A percentile compares a stretch with the other conserved stretches of the same genome.
These are phyloP conservation scores for Irpex sp. DNA, from an alignment of 1,284 basidiomycete species.

Conservation along the genomic window DNA sequence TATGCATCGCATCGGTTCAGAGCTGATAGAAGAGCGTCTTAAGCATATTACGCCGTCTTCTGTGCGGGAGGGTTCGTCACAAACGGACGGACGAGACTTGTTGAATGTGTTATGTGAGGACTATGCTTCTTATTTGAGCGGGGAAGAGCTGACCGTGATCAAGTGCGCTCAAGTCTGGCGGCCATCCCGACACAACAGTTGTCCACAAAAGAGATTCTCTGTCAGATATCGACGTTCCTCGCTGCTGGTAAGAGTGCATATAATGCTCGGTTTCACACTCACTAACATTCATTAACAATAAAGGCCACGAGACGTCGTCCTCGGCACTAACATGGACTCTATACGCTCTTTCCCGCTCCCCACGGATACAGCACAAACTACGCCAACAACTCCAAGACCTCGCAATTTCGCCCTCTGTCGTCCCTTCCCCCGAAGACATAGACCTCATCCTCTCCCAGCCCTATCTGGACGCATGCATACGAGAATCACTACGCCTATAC, in stretches of 20 bases:
- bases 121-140: not conserved
- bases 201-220: conserved; percentile 63
- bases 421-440: conserved; percentile 15
- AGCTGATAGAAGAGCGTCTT: conserved; percentile 50
- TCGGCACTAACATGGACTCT: conserved; percentile 73
- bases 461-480: conserved; percentile 58
- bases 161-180: conserved; percentile 61
- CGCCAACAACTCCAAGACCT: conserved; percentile 44
- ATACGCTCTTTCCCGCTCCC: conserved; percentile 56
- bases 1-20: conserved; percentile 51
- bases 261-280: not conserved
- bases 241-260: conserved; percentile 36
- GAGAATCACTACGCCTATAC: conserved; percentile 64
- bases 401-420: conserved; percentile 13
- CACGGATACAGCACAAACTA: conserved; percentile 52
- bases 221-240: conserved; percentile 78
- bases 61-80: not conserved
- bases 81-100: conserved; percentile 35
- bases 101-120: conserved; percentile 52
- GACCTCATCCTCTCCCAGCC: conserved; percentile 35
- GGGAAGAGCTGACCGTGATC: conserved; percentile 2
- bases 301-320: conserved; percentile 54
- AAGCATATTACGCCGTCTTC: conserved; percentile 8
- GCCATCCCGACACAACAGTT: conserved; percentile 49
- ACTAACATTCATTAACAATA: not conserved